Conservation (phyloP, 2,329 filamentous ascomycete species). For the Proliferodiscus dingleyae region DNA sequence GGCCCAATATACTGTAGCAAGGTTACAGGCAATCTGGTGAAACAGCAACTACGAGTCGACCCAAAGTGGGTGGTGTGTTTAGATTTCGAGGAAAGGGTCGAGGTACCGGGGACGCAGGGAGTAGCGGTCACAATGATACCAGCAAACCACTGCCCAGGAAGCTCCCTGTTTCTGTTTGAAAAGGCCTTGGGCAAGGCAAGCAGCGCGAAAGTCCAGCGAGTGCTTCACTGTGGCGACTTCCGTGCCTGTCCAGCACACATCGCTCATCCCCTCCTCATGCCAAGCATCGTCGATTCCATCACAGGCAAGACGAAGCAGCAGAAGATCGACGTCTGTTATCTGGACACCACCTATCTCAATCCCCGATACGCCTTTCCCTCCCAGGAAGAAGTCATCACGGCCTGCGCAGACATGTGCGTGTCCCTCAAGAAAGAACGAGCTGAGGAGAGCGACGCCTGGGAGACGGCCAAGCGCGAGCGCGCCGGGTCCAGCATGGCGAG, state of each 20-base stretch:
- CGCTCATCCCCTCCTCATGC: slow-evolving; percentile 72
- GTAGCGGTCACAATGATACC: slow-evolving; percentile 90
- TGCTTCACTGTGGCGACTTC: slow-evolving; percentile 95
- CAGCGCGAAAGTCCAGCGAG: slow-evolving; percentile 62
- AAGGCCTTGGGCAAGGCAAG: slow-evolving; percentile 62
- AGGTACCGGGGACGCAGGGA: slow-evolving; percentile 77
- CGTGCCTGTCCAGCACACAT: slow-evolving; percentile 83
- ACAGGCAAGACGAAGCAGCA: slow-evolving; percentile 72
- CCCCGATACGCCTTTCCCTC: slow-evolving; percentile 92
- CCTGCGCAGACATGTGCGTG: slow-evolving; percentile 85
- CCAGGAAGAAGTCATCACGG: slow-evolving; percentile 79
- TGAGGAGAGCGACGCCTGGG: slow-evolving; percentile 51
- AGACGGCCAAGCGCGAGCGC: slow-evolving; percentile 49
- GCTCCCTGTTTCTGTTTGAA: slow-evolving; percentile 88
- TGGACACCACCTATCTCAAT: slow-evolving; percentile 95
- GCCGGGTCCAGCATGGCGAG: slow-evolving; percentile 57
- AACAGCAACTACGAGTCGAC: slow-evolving; percentile 79
- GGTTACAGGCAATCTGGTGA: slow-evolving; percentile 85
- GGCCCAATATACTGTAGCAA: slow-evolving; percentile 95
- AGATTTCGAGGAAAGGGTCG: slow-evolving; percentile 74
- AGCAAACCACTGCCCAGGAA: slow-evolving; percentile 95
- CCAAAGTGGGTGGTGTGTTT: slow-evolving; percentile 79
- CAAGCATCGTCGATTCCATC: slow-evolving; percentile 65
- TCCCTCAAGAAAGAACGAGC: slow-evolving; percentile 63
- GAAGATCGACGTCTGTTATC: slow-evolving; percentile 89